Evolutionary conservation across 192 early-diverging fungal genomes (phyloP), one percentile per base, ranked within the genome.

Genomic region (Backusella australiensis): DNA sequence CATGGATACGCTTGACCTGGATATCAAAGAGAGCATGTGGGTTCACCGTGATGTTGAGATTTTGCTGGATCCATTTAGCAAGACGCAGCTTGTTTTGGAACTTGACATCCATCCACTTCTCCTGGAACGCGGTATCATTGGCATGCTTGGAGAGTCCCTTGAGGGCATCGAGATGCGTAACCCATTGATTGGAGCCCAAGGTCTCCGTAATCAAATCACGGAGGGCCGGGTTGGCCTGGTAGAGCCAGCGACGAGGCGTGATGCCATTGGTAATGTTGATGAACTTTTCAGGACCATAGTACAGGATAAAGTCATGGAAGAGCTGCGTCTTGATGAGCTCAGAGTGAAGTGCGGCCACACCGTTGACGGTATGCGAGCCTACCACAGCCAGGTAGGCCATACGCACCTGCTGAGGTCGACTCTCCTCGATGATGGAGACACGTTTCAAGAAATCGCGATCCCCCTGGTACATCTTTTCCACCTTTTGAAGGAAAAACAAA

Each of bases 251-350:
- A n/a, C 97, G 90, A 41, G 97, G 97, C 5, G 97, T 96, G 53
- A 99, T 93, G 68, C 97, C 97, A 82, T 99, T 99, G 75, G 97
- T 99, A 80, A 97, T 96, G 88, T 98, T 99, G 81, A 92, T 91
- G 73, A 99, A 98, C 79, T 94, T 95, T 41, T 91, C 90, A 21
- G 82, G 85, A 46, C 96, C 97, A 85, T 90, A 97, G 83, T 90
- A 92, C 32, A 86, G 86, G 46, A 96, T 93, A 86, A 98, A 98
- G 82, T 98, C 97, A 72, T 86, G 80, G 84, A 99, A 98, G 74
- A 98, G 91, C 85, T 88, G 84, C 44, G 88, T 88, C 80, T 92
- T 91, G 84, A 96, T 91, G 32, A 96, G 85, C 73, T 93, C 85
- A 46, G 94, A 94, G 81, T 96, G 94, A 69, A 94, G 84, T 5